Percentiles rank a stretch among this genome's conserved stretches.
Conservation (phyloP, 257 asterid genomes). For the Solanum corneliomulleri region DNA sequence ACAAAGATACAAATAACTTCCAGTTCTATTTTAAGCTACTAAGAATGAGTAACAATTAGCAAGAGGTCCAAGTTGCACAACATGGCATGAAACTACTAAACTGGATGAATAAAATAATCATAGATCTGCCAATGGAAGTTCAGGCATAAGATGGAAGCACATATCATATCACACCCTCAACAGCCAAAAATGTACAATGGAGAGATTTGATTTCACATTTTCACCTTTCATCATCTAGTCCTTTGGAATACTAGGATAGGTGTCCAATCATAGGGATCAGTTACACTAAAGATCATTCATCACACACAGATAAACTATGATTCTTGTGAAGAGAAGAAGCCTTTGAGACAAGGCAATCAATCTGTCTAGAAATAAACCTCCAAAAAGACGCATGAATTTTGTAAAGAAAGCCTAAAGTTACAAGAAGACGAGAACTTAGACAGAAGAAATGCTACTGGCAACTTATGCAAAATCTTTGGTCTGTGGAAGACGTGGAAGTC, state of each 20-base stretch:
- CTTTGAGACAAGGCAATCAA: not conserved
- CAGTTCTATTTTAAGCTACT: not conserved
- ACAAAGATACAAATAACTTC: not conserved
- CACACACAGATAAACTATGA: not conserved
- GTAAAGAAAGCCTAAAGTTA: not conserved
- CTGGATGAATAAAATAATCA: not conserved
- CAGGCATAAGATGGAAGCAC: not conserved
- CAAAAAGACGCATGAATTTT: not conserved
- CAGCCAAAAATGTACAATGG: not conserved
- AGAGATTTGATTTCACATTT: not conserved
- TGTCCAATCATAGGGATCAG: not conserved
- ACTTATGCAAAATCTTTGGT: not conserved
- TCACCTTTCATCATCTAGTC: not conserved
- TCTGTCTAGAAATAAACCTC: not conserved
- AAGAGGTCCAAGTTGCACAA: not conserved
- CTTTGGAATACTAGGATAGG: not conserved
- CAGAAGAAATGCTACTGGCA: not conserved
- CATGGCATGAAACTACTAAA: not conserved
- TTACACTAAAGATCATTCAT: not conserved
- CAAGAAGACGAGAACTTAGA: not conserved
- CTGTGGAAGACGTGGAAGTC: not conserved
- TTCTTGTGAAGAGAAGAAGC: not conserved
- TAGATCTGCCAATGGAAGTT: not conserved
- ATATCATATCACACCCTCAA: not conserved
- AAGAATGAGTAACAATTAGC: not conserved